Evolutionary conservation across 2,329 filamentous ascomycete genomes (phyloP), one percentile per base, ranked within the genome.

Genomic region (Fusarium solani-melongenae): DNA sequence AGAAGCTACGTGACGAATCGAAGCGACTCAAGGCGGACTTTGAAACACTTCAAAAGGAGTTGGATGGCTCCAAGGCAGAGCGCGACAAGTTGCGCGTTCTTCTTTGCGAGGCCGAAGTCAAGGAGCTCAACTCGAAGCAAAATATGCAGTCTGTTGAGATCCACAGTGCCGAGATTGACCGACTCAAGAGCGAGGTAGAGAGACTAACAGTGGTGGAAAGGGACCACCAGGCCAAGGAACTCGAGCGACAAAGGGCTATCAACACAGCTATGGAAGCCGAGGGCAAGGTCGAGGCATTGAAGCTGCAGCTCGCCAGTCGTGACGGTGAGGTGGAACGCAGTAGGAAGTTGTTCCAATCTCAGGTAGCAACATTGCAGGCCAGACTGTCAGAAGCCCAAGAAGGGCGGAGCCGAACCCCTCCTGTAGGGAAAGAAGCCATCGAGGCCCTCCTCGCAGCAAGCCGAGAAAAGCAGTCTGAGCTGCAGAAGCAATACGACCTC

Each of bases 41-140:
- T 49, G 87, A 89, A 29, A 81, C 83, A 9, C 81, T 94, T 7
- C 86, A 87, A 38, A 85, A 85, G 17, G 90, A 92, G 66, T 82
- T 95, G 3, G 85, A 88, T 33, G 86, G 84, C 39, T 87, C 88
- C 1, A 87, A 86, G 71, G 84, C 86, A 6, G 92, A 95, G 75
- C 87, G 87, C 46, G 88, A 91, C 20, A 90, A 91, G 66, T 84
- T 96, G 20, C 89, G 89, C 56, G 86, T 88, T 71, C 84, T 94
- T 6, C 86, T 96, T 0, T 90, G 92, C 39, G 89, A 90, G 34
- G 90, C 89, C 1, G 93, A 96, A 81, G 89, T 91, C 7, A 89
- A 90, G 67, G 92, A 94, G 76, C 81, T 92, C 34, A 87, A 87
- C 62, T 87, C 88, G 65, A 87, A 90, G 68, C 92, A 94, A 76